Evolutionary conservation across 179 eudicot species (phyloP).

Genomic region (Silene coronaria): DNA sequence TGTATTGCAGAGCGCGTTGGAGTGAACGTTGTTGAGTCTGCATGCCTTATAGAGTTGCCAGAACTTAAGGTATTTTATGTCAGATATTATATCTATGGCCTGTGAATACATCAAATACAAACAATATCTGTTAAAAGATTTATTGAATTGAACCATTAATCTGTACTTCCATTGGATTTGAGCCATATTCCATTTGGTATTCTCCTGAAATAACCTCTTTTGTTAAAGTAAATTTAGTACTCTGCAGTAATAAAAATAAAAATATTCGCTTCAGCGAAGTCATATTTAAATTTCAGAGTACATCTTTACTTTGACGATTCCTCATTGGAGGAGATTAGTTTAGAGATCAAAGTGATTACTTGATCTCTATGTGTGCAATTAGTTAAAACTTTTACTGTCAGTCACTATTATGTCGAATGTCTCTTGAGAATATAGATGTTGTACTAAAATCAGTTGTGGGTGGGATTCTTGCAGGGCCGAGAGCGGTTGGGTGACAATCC

Average conservation of each 20-base stretch:
- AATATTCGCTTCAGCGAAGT: background rate
- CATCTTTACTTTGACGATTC: background rate
- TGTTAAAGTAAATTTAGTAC: background rate
- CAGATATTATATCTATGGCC: background rate
- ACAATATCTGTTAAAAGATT: too few relatives aligned
- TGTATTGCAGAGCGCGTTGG: slow-evolving; percentile 67
- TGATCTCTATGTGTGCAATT: background rate
- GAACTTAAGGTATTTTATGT: slow-evolving; percentile 63
- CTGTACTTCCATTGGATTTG: background rate
- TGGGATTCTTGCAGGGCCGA: slow-evolving; percentile 53
- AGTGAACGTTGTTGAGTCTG: slow-evolving; percentile 69
- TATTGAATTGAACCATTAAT: background rate
- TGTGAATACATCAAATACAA: background rate
- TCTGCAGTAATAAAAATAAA: background rate
- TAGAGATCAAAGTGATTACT: background rate
- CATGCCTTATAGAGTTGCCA: slow-evolving; percentile 82
- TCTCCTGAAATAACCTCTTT: background rate
- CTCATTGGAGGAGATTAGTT: background rate
- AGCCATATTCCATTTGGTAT: background rate
- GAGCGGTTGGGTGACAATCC: slow-evolving; percentile 63
- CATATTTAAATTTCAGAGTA: background rate
- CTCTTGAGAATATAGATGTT: too few relatives aligned
- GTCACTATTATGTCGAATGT: background rate
- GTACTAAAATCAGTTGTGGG: background rate
- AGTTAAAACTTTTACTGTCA: background rate